Evolutionary conservation across 2,329 filamentous ascomycete genomes (phyloP).

Genomic region (Dactylellina cionopaga): DNA sequence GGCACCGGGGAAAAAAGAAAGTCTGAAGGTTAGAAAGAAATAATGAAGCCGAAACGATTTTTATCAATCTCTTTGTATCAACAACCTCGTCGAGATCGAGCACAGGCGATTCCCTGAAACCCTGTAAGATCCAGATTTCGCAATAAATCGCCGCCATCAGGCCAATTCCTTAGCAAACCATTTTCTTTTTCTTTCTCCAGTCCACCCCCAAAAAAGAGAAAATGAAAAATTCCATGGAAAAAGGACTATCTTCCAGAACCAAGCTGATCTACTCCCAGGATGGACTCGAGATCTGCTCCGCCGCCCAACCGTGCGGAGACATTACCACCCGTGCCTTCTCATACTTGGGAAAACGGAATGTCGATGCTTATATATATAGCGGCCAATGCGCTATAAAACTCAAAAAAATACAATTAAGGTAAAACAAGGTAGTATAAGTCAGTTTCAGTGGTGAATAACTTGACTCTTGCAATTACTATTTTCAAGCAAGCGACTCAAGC

Average conservation of each 20-base stretch:
- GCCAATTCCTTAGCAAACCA: neutral
- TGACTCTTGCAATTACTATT: conserved; percentile 12
- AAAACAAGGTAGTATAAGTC: conserved; percentile 3
- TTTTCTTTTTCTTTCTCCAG: neutral
- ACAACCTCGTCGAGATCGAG: conserved; percentile 24
- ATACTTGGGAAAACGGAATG: conserved; percentile 12
- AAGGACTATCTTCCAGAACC: conserved; percentile 28
- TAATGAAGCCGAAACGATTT: conserved; percentile 18
- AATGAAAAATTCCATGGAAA: conserved; percentile 23
- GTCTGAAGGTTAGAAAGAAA: neutral
- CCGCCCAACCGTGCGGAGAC: conserved; percentile 43
- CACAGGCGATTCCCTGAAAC: conserved; percentile 43
- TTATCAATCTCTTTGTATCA: conserved; percentile 33
- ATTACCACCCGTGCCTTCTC: conserved; percentile 28
- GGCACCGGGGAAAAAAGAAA: conserved; percentile 14
- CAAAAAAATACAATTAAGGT: conserved; percentile 14
- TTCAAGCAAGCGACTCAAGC: conserved; percentile 7
- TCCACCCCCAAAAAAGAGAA: neutral
- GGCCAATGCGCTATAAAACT: conserved; percentile 32
- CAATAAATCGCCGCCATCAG: conserved; percentile 9
- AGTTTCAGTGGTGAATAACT: conserved; percentile 1
- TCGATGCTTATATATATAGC: conserved; percentile 11
- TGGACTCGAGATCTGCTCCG: conserved; percentile 38
- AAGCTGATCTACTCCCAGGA: conserved; percentile 37
- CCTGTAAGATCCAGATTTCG: conserved; percentile 46